These are phyloP conservation scores for Pistacia vera DNA, from an alignment of 345 rosid species.

Conservation along the genomic window DNA sequence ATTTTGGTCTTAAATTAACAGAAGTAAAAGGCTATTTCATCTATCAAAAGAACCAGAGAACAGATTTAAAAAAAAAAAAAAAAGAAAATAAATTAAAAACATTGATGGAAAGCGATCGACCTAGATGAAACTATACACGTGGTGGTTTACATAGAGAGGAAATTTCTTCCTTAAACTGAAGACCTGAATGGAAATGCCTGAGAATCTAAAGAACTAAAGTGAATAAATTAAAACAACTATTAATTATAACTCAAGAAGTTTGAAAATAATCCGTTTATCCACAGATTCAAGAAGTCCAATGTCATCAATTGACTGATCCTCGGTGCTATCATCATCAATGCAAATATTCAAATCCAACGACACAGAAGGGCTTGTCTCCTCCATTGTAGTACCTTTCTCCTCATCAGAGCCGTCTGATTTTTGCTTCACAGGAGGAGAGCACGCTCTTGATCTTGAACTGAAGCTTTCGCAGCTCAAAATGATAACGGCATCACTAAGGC, in stretches of 20 bases:
- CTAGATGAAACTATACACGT: slow-evolving; percentile 31
- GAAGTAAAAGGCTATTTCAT: neutral
- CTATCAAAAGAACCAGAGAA: neutral
- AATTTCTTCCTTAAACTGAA: slow-evolving; percentile 4
- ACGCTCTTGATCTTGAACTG: slow-evolving; percentile 71
- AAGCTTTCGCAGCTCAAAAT: slow-evolving; percentile 80
- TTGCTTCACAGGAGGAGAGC: slow-evolving; percentile 51
- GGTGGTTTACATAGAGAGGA: slow-evolving; percentile 31
- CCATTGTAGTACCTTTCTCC: slow-evolving; percentile 22
- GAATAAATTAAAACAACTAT: neutral
- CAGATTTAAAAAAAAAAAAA: neutral
- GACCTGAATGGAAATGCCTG: neutral
- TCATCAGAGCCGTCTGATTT: slow-evolving; percentile 42
- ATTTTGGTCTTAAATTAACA: neutral
- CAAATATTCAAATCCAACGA: slow-evolving; percentile 78
- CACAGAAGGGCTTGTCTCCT: slow-evolving; percentile 39
- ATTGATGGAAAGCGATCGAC: neutral
- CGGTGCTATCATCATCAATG: slow-evolving; percentile 45
- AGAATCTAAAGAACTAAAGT: slow-evolving; percentile 14
- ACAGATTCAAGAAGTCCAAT: slow-evolving; percentile 76
- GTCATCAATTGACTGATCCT: slow-evolving; percentile 51
- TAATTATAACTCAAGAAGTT: slow-evolving; percentile 34
- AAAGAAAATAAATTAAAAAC: neutral
- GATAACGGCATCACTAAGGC: slow-evolving; percentile 63
- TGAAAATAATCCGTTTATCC: slow-evolving; percentile 61